Conservation (phyloP, 2,329 filamentous ascomycete genomes). For the Sporothrix mexicana region DNA sequence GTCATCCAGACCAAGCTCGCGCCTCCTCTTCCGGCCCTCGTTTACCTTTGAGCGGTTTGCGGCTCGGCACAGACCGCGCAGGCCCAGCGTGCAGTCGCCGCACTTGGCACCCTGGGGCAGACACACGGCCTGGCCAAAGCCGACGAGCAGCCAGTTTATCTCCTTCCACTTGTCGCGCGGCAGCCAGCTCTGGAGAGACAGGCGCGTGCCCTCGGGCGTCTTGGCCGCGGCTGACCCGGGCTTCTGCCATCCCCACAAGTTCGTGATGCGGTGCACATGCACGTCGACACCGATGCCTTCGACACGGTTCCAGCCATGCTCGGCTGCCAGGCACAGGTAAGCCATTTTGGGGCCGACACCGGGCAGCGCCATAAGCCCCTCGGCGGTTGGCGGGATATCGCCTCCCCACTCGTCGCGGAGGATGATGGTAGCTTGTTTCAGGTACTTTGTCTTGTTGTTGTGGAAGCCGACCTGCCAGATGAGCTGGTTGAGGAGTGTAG, state of each 20-base stretch:
- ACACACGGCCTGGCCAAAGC: conserved; percentile 86
- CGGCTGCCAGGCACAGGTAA: conserved; percentile 82
- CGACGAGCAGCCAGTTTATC: conserved; percentile 88
- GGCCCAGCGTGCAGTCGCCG: conserved; percentile 82
- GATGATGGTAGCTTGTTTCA: conserved; percentile 76
- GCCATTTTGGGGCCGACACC: conserved; percentile 97
- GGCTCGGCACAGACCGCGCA: conserved; percentile 75
- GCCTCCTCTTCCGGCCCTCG: conserved; percentile 60
- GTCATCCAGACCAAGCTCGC: conserved; percentile 40
- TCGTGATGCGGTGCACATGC: conserved; percentile 92
- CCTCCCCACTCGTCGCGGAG: conserved; percentile 71
- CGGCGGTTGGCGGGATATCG: conserved; percentile 81
- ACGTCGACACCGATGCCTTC: conserved; percentile 91
- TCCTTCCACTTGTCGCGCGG: conserved; percentile 86
- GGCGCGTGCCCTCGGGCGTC: conserved; percentile 80
- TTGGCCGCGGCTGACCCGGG: conserved; percentile 55
- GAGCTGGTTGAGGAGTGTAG: conserved; percentile 69
- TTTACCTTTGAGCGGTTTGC: conserved; percentile 69
- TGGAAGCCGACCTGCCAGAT: conserved; percentile 90
- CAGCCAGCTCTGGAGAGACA: conserved; percentile 79
- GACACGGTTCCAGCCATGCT: conserved; percentile 61
- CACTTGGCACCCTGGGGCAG: conserved; percentile 79
- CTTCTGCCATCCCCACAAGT: conserved; percentile 86
- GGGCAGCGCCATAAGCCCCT: conserved; percentile 76
- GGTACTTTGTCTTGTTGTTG: conserved; percentile 85